These are phyloP conservation scores for Fraxinus albicans DNA, from an alignment of 305 asterid species.

Conservation along the genomic window DNA sequence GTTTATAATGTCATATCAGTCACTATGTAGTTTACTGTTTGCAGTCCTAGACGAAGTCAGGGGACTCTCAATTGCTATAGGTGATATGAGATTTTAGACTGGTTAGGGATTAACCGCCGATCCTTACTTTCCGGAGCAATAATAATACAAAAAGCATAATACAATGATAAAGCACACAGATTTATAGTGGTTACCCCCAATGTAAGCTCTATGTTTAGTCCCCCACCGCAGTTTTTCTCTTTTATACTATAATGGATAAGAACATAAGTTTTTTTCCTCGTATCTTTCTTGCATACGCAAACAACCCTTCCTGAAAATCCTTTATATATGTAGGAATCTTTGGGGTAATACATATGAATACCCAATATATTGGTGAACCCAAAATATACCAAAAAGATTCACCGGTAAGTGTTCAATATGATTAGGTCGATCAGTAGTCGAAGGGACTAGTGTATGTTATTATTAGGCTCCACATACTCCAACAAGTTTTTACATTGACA, in stretches of 20 bases:
- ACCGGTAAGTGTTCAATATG: not conserved
- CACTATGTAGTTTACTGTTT: not conserved
- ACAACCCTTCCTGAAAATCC: not conserved
- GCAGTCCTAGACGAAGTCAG: not conserved
- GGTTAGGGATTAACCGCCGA: not conserved
- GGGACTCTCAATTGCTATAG: conserved; percentile 10
- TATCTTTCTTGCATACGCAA: not conserved
- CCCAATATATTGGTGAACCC: not conserved
- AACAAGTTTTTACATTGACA: not conserved
- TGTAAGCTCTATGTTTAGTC: not conserved
- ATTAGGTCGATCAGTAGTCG: not conserved
- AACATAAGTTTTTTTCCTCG: not conserved
- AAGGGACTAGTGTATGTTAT: not conserved
- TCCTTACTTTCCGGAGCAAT: not conserved
- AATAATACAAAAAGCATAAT: not conserved
- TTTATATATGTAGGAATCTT: not conserved
- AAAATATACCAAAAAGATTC: not conserved
- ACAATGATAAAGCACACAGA: not conserved
- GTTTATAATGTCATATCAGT: conserved; percentile 7
- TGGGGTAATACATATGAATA: not conserved
- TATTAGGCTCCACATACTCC: not conserved
- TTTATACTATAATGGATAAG: not conserved
- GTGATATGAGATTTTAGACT: not conserved
- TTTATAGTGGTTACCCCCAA: not conserved
- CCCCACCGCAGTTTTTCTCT: not conserved